These are phyloP conservation scores for Saccharomycopsis sp. DNA, from an alignment of 805 yeast species.

Conservation along the genomic window DNA sequence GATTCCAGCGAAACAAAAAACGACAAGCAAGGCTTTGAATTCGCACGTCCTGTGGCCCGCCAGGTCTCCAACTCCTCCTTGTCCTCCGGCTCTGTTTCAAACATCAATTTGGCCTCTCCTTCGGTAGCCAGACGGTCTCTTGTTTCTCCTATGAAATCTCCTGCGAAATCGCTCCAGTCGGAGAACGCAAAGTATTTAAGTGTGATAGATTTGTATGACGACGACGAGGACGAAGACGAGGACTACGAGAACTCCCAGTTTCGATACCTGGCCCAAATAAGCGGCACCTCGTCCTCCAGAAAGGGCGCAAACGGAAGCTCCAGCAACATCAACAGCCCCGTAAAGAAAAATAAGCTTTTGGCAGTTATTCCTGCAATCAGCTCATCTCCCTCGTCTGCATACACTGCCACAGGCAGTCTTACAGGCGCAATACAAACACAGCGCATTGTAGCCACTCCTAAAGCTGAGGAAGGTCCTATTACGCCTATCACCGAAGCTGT, in stretches of 20 bases:
- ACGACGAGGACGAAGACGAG: conserved; percentile 6
- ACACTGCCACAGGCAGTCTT: neutral
- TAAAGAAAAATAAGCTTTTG: neutral
- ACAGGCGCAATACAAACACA: neutral
- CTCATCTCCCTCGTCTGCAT: neutral
- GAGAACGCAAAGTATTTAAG: conserved; percentile 17
- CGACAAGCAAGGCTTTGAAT: conserved; percentile 8
- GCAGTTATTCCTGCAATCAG: neutral
- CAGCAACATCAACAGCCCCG: neutral
- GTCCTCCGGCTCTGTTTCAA: conserved; percentile 9
- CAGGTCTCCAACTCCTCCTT: conserved; percentile 6
- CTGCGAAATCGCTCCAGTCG: conserved; percentile 10
- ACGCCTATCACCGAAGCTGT: neutral
- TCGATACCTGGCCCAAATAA: neutral
- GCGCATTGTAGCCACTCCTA: neutral
- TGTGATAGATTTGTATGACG: conserved; percentile 17
- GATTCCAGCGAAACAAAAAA: neutral
- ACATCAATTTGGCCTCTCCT: conserved; percentile 1
- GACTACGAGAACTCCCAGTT: neutral
- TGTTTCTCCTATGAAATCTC: conserved; percentile 8
- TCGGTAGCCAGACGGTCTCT: neutral
- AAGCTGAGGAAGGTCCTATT: neutral
- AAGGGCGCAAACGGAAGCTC: neutral
- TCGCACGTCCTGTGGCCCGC: conserved; percentile 9
- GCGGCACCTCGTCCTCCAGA: neutral